Conservation (phyloP, 345 rosid species). For the Lepidium africanum region DNA sequence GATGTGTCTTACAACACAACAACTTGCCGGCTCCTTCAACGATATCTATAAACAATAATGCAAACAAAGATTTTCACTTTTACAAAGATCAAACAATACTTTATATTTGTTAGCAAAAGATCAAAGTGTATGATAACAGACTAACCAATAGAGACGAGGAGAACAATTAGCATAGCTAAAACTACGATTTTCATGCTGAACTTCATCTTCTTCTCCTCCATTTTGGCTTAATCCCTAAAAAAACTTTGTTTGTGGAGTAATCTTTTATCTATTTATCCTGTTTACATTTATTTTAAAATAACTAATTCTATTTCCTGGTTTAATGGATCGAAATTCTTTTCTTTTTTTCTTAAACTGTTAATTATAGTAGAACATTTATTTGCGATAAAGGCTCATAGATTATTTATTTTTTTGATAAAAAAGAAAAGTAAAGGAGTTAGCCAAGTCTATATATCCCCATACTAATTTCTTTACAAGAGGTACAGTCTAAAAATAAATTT, state of each 20-base stretch:
- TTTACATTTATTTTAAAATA: background rate
- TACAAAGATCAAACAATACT: too few species aligned
- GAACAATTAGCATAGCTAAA: conserved; percentile 2
- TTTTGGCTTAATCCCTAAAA: background rate
- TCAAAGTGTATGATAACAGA: background rate
- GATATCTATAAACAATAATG: background rate
- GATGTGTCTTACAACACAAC: conserved; percentile 10
- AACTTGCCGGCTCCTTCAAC: background rate
- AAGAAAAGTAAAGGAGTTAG: too few species aligned
- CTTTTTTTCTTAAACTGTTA: background rate
- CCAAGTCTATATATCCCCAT: too few species aligned
- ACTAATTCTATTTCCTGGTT: background rate
- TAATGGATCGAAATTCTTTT: background rate
- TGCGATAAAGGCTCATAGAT: too few species aligned
- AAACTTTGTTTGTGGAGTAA: background rate
- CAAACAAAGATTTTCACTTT: too few species aligned
- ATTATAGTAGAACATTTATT: background rate
- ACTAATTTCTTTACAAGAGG: too few species aligned
- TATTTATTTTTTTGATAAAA: too few species aligned
- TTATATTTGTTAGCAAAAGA: too few species aligned
- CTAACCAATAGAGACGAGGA: background rate
- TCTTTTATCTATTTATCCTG: background rate
- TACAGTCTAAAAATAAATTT: too few species aligned
- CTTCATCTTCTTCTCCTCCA: background rate
- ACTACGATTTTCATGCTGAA: conserved; percentile 1